Evolutionary conservation across 1,284 basidiomycete genomes (phyloP), one percentile per base, ranked within the genome.

Genomic region (Trichosporon sp.): DNA sequence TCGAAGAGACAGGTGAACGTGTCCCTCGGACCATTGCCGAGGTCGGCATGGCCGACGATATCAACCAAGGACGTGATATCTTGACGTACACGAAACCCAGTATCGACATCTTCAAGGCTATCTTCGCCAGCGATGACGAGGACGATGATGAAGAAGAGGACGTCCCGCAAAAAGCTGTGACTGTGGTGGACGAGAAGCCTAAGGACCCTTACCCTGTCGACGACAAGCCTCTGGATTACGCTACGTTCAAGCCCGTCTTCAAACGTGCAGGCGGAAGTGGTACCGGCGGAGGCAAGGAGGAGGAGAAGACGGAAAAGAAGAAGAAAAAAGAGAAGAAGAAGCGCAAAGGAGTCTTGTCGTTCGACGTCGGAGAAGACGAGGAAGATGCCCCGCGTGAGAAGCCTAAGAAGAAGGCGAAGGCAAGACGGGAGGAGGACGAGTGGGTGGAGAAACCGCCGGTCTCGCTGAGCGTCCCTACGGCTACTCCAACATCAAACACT

Each of bases 51-150:
- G 95, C 92, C 11, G 93, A 96, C 64, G 94, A 97, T 77, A 91
- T 93, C 64, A 87, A 87, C 60, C 93, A 96, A 78, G 93, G 92
- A 0, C 81, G 87, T 51, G 94, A 97, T 77, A 95, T 89, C 11
- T 84, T 96, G 73, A 93, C 91, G 0, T 95, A 95, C 80, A 86
- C 91, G 72, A 88, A 92, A 58, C 96, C 96, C 1, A 85, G 89
- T 2, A 92, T 94, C 86, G 92, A 95, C 77, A 89, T 98, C 47
- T 98, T 98, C 86, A 96, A 96, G 80, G 93, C 93, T 1, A 95
- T 95, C 71, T 95, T 95, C 79, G 92, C 92, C 6, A 92, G 91
- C 78, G 93, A 95, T 72, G 91, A 92, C 64, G 92, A 93, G 76
- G 90, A 90, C 62, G 89, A 88, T 23, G 90, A 89, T 21, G 88